Conservation (phyloP, 2,329 filamentous ascomycete genomes). For the Thelonectria blattea region DNA sequence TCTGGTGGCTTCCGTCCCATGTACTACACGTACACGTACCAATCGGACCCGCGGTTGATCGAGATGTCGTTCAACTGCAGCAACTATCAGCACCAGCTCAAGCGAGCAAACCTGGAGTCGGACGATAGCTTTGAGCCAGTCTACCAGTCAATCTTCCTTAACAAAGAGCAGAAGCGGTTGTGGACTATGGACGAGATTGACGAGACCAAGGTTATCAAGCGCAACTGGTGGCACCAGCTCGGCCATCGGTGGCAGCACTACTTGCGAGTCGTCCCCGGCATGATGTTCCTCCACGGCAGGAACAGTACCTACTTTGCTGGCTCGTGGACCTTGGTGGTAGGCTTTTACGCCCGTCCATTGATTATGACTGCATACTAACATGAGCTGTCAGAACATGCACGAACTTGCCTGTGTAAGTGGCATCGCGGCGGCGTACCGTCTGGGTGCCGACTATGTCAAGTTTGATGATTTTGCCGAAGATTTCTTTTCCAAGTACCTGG, state of each 20-base stretch:
- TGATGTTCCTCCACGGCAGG: slow-evolving; percentile 74
- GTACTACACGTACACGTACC: slow-evolving; percentile 69
- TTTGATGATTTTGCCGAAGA: slow-evolving; percentile 61
- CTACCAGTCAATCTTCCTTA: slow-evolving; percentile 73
- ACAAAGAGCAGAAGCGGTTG: slow-evolving; percentile 60
- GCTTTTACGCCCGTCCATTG: slow-evolving; percentile 24
- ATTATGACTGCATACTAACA: background rate
- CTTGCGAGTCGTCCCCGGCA: slow-evolving; percentile 68
- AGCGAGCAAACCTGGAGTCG: slow-evolving; percentile 40
- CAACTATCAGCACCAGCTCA: slow-evolving; percentile 77
- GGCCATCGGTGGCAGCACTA: slow-evolving; percentile 70
- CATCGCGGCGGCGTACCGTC: slow-evolving; percentile 71
- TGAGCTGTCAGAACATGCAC: slow-evolving; percentile 61
- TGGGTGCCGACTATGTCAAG: slow-evolving; percentile 69
- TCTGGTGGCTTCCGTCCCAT: slow-evolving; percentile 65
- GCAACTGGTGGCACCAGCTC: slow-evolving; percentile 73
- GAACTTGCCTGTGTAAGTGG: slow-evolving; percentile 74
- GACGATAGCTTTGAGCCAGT: slow-evolving; percentile 59
- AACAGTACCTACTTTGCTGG: slow-evolving; percentile 68
- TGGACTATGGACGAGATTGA: slow-evolving; percentile 68
- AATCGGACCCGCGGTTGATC: slow-evolving; percentile 60
- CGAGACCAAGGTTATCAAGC: slow-evolving; percentile 63
- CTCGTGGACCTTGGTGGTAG: slow-evolving; percentile 71
- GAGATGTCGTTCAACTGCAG: slow-evolving; percentile 79
- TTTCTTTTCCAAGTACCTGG: slow-evolving; percentile 54